phyloP scores from a whole-genome alignment of 176 grass and related monocot species.

The Cenchrus fungigraminus region DNA sequence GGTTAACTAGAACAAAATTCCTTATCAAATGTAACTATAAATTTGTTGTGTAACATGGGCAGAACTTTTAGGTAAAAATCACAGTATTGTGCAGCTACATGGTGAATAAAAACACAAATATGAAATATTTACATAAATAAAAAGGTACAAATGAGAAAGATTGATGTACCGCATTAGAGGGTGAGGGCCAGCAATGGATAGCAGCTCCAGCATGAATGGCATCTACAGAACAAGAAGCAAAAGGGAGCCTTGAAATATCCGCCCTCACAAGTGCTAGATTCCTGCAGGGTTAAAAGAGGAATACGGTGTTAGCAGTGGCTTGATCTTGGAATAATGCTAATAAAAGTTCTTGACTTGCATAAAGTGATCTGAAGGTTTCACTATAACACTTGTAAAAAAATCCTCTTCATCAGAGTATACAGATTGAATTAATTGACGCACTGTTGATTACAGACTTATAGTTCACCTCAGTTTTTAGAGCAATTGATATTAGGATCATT shows the following conservation, averaged over 20 bases:
- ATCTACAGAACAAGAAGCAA: slow-evolving; percentile 82
- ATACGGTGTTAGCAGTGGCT: neutral
- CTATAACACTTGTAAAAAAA: neutral
- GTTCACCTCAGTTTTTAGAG: neutral
- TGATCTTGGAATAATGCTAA: slow-evolving; percentile 18
- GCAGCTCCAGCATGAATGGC: slow-evolving; percentile 94
- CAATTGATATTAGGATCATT: neutral
- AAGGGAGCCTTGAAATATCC: slow-evolving; percentile 94
- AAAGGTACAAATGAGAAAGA: neutral
- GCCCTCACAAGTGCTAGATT: slow-evolving; percentile 93
- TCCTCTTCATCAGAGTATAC: neutral
- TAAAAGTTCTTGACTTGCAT: neutral
- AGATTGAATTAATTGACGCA: neutral
- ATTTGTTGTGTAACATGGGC: neutral
- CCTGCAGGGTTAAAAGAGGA: slow-evolving; percentile 42
- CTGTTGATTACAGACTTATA: neutral
- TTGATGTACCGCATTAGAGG: slow-evolving; percentile 78
- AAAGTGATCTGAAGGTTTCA: neutral
- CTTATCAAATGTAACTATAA: neutral
- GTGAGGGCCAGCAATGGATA: slow-evolving; percentile 96
- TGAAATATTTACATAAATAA: neutral
- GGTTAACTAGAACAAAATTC: neutral
- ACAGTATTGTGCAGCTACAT: neutral
- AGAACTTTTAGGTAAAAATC: slow-evolving; percentile 3
- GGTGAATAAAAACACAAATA: neutral